Conservation (phyloP, 106 monocot genomes). For the Apostasia ramifera region DNA sequence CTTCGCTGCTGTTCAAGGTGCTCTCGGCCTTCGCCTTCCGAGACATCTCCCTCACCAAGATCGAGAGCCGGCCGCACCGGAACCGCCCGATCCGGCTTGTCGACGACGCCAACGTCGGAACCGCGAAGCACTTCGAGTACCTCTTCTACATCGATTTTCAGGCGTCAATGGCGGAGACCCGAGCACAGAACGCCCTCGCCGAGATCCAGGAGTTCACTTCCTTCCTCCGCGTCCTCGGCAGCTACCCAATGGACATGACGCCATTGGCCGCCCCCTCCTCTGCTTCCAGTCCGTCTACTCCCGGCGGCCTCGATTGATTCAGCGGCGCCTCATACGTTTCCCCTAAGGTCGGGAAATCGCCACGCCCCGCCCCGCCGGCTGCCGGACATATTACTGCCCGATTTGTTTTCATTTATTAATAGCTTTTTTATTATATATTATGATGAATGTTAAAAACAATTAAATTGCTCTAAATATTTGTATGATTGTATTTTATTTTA, state of each 20-base stretch:
- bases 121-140: conserved; percentile 38
- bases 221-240: conserved; percentile 31
- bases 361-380: not conserved
- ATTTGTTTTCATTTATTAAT: too few relatives aligned
- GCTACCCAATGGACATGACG: conserved; percentile 28
- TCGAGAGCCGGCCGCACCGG: conserved; percentile 46
- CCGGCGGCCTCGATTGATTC: not conserved
- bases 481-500: too few relatives aligned
- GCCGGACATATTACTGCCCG: not conserved
- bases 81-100: conserved; percentile 36
- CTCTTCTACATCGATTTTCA: conserved; percentile 33
- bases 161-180: conserved; percentile 32
- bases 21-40: conserved; percentile 47
- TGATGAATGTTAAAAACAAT: too few relatives aligned
- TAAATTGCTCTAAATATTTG: too few relatives aligned
- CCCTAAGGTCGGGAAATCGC: not conserved
- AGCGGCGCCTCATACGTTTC: not conserved
- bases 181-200: conserved; percentile 32
- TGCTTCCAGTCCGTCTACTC: not conserved
- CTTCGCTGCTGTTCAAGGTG: conserved; percentile 31
- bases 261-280: conserved; percentile 3
- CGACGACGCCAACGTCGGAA: conserved; percentile 37
- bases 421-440: too few relatives aligned
- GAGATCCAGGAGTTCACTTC: conserved; percentile 41
- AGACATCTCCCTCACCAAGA: conserved; percentile 41